These are phyloP conservation scores for Dendrocalamus latiflorus DNA, from an alignment of 202 grass and related monocot genomes.

Conservation along the genomic window DNA sequence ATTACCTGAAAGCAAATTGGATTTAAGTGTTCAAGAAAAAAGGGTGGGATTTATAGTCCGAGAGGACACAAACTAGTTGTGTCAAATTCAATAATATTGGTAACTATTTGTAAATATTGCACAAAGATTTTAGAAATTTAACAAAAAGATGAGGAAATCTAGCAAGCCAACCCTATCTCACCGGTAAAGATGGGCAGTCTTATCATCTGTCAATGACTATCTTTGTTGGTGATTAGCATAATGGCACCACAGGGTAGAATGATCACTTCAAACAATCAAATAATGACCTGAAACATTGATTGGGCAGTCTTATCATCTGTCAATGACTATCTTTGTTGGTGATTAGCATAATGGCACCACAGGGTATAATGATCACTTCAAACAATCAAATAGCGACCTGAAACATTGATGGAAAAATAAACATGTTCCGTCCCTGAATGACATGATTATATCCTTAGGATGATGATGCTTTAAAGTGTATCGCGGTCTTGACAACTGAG, in stretches of 20 bases:
- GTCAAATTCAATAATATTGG: not conserved
- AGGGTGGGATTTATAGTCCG: not conserved
- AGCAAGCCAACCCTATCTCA: not conserved
- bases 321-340: not conserved
- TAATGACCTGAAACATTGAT: not conserved
- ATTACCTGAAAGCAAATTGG: not conserved
- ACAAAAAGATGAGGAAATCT: not conserved
- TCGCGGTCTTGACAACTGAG: not conserved
- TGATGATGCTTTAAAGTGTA: not conserved
- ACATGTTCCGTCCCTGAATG: not conserved
- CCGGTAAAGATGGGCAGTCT: not conserved
- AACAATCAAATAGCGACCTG: not conserved
- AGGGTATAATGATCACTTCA: conserved; percentile 12
- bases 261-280: conserved; percentile 8
- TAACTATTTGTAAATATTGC: not conserved
- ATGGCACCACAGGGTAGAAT: not conserved
- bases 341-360: not conserved
- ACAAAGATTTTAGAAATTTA: not conserved
- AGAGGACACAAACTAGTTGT: not conserved
- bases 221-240: not conserved
- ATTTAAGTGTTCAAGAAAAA: not conserved
- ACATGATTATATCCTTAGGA: not conserved
- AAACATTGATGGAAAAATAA: not conserved
- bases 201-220: not conserved
- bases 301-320: not conserved